phyloP scores from a whole-genome alignment of 495 filamentous ascomycete genomes.

The Thermothielavioides terrestris region DNA sequence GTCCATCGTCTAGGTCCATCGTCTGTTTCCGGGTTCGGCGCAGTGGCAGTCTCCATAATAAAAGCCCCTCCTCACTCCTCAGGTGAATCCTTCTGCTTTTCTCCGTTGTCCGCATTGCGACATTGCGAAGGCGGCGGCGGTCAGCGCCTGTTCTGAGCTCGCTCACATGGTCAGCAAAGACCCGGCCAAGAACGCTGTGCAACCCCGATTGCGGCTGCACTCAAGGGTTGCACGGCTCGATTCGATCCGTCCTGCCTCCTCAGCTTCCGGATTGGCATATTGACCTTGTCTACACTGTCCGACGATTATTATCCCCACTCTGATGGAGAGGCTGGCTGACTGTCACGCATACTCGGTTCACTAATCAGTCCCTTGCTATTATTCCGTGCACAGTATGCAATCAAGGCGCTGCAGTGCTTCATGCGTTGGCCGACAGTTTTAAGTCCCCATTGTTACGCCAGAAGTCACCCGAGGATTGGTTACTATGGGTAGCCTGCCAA shows the following conservation, averaged over 20 bases:
- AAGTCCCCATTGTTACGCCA: neutral
- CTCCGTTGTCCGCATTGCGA: neutral
- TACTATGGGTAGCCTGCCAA: conserved; percentile 1
- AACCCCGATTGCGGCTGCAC: neutral
- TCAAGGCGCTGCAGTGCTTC: neutral
- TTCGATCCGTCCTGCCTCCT: conserved; percentile 21
- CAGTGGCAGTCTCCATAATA: too few species aligned
- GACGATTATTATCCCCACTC: conserved; percentile 22
- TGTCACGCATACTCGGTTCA: conserved; percentile 11
- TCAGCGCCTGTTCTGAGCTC: neutral
- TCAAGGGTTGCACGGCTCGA: conserved; percentile 22
- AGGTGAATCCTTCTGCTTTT: too few species aligned
- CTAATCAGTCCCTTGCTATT: too few species aligned
- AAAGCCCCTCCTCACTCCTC: too few species aligned
- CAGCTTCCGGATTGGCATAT: conserved; percentile 21
- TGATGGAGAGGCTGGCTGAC: conserved; percentile 4
- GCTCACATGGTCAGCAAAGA: conserved; percentile 1
- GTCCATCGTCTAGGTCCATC: too few species aligned
- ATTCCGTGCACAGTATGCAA: too few species aligned
- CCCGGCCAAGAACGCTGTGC: neutral
- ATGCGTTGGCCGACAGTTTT: neutral
- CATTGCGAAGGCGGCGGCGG: neutral
- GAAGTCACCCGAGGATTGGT: neutral
- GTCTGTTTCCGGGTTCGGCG: too few species aligned
- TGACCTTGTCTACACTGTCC: conserved; percentile 15